These are phyloP conservation scores for Suillus hirtellus DNA, from an alignment of 768 basidiomycete species.

Conservation along the genomic window DNA sequence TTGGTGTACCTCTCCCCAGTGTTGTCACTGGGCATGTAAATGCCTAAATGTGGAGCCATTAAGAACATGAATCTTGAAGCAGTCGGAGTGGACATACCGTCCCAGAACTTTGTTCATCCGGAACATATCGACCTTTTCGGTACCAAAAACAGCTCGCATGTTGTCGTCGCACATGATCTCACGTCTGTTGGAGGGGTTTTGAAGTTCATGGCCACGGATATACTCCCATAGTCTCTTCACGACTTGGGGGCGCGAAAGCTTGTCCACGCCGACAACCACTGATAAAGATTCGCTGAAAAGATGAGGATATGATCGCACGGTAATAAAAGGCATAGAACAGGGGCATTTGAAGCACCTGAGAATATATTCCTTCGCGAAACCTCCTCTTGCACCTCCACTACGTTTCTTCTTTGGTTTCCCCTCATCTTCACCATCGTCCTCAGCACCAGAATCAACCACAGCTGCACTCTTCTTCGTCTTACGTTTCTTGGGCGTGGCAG, in stretches of 20 bases:
- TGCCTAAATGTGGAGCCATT: constrained; percentile 24
- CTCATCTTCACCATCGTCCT: constrained; percentile 46
- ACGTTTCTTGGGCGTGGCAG: constrained; percentile 44
- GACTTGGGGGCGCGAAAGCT: constrained; percentile 82
- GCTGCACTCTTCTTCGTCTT: constrained; percentile 57
- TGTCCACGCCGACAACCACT: constrained; percentile 62
- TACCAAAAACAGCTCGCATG: constrained; percentile 73
- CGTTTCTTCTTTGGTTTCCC: constrained; percentile 51
- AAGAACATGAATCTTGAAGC: background rate
- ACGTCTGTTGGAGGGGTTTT: constrained; percentile 81
- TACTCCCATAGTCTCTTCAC: constrained; percentile 91
- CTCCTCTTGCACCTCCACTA: constrained; percentile 59
- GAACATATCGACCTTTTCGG: constrained; percentile 90
- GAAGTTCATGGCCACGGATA: constrained; percentile 77
- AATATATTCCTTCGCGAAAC: constrained; percentile 75
- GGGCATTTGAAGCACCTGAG: constrained; percentile 53
- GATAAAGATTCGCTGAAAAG: constrained; percentile 67
- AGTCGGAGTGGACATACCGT: constrained; percentile 45
- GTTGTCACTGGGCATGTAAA: constrained; percentile 30
- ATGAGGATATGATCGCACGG: constrained; percentile 5
- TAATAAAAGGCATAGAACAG: constrained; percentile 10
- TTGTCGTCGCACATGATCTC: constrained; percentile 83
- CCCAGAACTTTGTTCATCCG: constrained; percentile 91
- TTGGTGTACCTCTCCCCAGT: constrained; percentile 1
- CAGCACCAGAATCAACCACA: constrained; percentile 45